Evolutionary conservation across 345 rosid genomes (phyloP), one percentile per base, ranked within the genome.

Genomic region (Durio zibethinus): DNA sequence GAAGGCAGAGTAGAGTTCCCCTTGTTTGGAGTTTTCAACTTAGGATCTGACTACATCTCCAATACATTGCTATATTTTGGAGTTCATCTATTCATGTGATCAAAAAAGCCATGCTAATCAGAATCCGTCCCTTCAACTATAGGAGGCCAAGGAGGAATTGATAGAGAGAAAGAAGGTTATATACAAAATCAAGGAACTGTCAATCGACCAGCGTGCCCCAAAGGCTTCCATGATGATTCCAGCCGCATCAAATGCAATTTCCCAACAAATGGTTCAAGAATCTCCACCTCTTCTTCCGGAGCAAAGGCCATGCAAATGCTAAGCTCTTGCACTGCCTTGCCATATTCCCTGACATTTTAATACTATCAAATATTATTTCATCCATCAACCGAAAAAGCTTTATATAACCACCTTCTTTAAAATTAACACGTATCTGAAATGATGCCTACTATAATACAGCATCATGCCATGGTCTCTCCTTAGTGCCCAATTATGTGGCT

Each of bases 251-350:
- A 80, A 80, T 94, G 98, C 85, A 94, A 84, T 76, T 87, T 94
- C 86, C 89, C 94, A 35, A 94, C 92, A 79, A 94, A 94, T 6
- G 88, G 86, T 82, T 89, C 88, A 40, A 94, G 81, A 75, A 88
- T 59, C 59, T 85, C 80, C n/a, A 83, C 89, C 81, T 94, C 98
- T 78, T 92, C 98, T 72, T 87, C 89, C 0, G 95, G 93, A 0
- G 93, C 93, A 85, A 90, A 92, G 1, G 97, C 98, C 90, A 94
- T 88, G 82, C 93, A 92, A 68, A 94, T 94, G 90, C 98, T 94
- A 43, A 94, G 92, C 87, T 92, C 98, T 85, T 89, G 96, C 76
- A 92, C 90, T 4, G 98, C 98, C 89, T 89, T 84, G 53, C 90
- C 92, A 25, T 85, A 90, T 62, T 90, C 88, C 86, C 98, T 92